These are phyloP conservation scores for Leccinum boreale DNA, from an alignment of 768 basidiomycete genomes.

Conservation along the genomic window DNA sequence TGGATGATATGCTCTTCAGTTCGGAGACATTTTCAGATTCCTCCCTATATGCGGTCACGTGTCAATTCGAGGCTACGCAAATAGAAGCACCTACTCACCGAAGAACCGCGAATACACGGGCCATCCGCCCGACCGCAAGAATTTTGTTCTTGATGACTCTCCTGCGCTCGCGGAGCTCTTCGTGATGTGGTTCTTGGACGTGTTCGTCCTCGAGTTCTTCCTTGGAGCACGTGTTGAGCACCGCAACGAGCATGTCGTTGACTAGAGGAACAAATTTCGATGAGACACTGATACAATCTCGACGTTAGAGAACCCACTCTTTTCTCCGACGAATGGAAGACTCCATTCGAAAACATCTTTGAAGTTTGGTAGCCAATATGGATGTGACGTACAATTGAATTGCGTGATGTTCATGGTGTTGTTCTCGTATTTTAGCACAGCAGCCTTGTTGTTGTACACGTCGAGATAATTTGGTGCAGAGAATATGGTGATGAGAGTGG, in stretches of 20 bases:
- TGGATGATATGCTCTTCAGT: constrained; percentile 59
- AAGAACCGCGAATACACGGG: constrained; percentile 62
- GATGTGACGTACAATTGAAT: constrained; percentile 77
- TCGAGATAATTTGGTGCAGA: constrained; percentile 97
- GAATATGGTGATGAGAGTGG: constrained; percentile 97
- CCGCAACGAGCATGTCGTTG: constrained; percentile 96
- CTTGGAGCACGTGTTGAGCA: constrained; percentile 92
- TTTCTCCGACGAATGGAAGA: constrained; percentile 93
- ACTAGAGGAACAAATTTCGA: constrained; percentile 45
- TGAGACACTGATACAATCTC: neutral
- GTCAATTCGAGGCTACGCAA: neutral
- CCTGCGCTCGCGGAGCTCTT: constrained; percentile 38
- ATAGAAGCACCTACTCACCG: constrained; percentile 39
- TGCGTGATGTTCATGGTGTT: constrained; percentile 95
- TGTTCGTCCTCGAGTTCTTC: constrained; percentile 86
- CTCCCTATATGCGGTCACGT: constrained; percentile 30
- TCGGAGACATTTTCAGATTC: constrained; percentile 74
- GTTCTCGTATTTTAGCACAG: constrained; percentile 95
- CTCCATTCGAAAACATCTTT: constrained; percentile 99
- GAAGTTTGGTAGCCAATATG: constrained; percentile 95
- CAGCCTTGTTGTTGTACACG: constrained; percentile 94
- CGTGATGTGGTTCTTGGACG: constrained; percentile 21
- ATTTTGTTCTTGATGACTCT: constrained; percentile 73
- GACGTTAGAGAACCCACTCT: constrained; percentile 57
- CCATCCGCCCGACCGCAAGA: constrained; percentile 65